phyloP scores from a whole-genome alignment of 192 early-diverging fungal species.

The Gigaspora rosea region DNA sequence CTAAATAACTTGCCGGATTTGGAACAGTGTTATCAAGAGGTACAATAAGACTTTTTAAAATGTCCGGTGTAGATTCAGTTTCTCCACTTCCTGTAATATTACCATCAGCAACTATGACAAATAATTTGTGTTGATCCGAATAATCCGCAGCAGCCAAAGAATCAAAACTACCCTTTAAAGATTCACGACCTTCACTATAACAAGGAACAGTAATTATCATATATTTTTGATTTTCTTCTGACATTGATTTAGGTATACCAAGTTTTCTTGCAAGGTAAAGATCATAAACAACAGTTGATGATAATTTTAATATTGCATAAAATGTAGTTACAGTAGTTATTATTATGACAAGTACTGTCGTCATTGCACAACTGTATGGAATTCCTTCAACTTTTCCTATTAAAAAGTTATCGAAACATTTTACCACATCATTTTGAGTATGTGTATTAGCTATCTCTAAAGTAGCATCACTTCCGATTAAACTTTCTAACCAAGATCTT shows the following conservation, averaged over 20 bases:
- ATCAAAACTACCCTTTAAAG: conserved; percentile 73
- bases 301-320: not conserved
- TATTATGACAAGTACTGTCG: not conserved
- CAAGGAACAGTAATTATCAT: conserved; percentile 74
- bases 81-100: conserved; percentile 77
- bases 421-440: not conserved
- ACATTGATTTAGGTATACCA: not conserved
- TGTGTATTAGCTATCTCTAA: not conserved
- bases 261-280: not conserved
- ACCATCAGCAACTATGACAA: conserved; percentile 80
- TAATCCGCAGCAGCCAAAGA: conserved; percentile 75
- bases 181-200: conserved; percentile 76
- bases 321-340: not conserved
- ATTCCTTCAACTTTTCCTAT: conserved; percentile 11
- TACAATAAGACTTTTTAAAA: conserved; percentile 37
- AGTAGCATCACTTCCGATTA: conserved; percentile 11
- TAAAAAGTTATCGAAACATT: conserved; percentile 20
- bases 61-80: conserved; percentile 68
- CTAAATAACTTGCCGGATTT: conserved; percentile 77
- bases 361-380: not conserved
- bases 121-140: conserved; percentile 72
- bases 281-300: not conserved
- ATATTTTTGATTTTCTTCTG: not conserved
- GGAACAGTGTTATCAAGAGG: conserved; percentile 31
- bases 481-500: not conserved